phyloP scores from a whole-genome alignment of 306 rosid species.

The Hylodesmum podocarpum region DNA sequence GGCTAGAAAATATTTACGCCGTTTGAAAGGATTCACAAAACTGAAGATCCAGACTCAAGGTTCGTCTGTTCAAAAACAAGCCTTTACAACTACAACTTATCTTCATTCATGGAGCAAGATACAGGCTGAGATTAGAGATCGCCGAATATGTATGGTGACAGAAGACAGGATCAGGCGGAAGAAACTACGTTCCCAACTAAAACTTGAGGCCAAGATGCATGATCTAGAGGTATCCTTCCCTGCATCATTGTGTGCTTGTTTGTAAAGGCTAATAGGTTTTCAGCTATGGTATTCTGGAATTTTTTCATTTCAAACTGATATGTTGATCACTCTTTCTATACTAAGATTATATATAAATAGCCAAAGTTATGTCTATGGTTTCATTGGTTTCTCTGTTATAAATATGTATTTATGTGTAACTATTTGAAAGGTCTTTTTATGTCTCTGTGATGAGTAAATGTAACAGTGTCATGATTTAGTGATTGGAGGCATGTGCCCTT shows the following conservation, averaged over 20 bases:
- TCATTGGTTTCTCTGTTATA: neutral
- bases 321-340: neutral
- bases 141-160: slow-evolving; percentile 77
- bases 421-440: neutral
- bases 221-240: slow-evolving; percentile 59
- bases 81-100: slow-evolving; percentile 51
- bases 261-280: neutral
- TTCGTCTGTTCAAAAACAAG: slow-evolving; percentile 54
- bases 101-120: slow-evolving; percentile 83
- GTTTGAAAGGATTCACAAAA: slow-evolving; percentile 58
- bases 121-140: slow-evolving; percentile 64
- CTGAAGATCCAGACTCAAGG: slow-evolving; percentile 48
- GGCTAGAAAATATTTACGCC: slow-evolving; percentile 70
- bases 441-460: neutral
- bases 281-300: neutral
- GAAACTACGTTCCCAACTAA: slow-evolving; percentile 65
- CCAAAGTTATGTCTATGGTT: neutral
- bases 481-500: neutral
- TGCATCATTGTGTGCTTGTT: slow-evolving; percentile 8
- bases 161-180: slow-evolving; percentile 68
- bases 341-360: neutral
- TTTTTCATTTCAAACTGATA: neutral
- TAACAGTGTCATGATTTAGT: neutral
- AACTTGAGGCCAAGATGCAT: slow-evolving; percentile 83
- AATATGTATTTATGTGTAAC: neutral